Conservation (phyloP, 371 early-diverging fungal genomes). For the Rhizopus microsporus region DNA sequence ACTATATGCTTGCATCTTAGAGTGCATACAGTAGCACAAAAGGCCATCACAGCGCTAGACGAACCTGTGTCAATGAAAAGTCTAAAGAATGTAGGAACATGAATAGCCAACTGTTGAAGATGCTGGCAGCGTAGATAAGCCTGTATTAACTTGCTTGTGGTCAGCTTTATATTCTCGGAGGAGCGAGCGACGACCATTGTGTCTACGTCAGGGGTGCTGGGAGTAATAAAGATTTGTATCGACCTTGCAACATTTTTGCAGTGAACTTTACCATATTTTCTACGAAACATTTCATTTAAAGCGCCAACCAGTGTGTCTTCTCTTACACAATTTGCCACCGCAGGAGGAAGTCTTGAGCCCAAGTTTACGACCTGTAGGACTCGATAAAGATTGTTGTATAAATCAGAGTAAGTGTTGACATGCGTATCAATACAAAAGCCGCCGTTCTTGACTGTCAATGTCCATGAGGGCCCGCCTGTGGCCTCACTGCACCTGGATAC, state of each 20-base stretch:
- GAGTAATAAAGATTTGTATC: slow-evolving; percentile 17
- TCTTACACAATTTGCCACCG: slow-evolving; percentile 2
- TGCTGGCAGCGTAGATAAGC: slow-evolving; percentile 41
- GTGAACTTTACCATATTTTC: slow-evolving; percentile 37
- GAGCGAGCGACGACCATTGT: slow-evolving; percentile 16
- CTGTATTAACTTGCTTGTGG: slow-evolving; percentile 21
- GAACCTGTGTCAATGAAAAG: slow-evolving; percentile 12
- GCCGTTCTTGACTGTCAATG: slow-evolving; percentile 14
- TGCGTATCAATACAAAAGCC: slow-evolving; percentile 13
- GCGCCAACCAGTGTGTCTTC: slow-evolving; percentile 15
- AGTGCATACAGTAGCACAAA: slow-evolving; percentile 39
- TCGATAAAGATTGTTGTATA: slow-evolving; percentile 14
- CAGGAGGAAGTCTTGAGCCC: slow-evolving; percentile 4
- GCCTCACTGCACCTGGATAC: not conserved
- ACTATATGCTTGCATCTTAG: slow-evolving; percentile 37
- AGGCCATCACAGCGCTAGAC: slow-evolving; percentile 31
- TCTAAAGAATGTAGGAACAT: slow-evolving; percentile 30
- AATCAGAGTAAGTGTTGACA: slow-evolving; percentile 12
- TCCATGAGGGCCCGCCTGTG: slow-evolving; percentile 5
- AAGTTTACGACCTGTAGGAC: slow-evolving; percentile 18
- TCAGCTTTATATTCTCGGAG: slow-evolving; percentile 13
- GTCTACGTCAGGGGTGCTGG: slow-evolving; percentile 11
- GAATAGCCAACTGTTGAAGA: slow-evolving; percentile 32
- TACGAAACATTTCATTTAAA: slow-evolving; percentile 27
- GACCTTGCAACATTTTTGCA: slow-evolving; percentile 30